Evolutionary conservation across 176 grass and related monocot species (phyloP).

Genomic region (Oryza rufipogon): DNA sequence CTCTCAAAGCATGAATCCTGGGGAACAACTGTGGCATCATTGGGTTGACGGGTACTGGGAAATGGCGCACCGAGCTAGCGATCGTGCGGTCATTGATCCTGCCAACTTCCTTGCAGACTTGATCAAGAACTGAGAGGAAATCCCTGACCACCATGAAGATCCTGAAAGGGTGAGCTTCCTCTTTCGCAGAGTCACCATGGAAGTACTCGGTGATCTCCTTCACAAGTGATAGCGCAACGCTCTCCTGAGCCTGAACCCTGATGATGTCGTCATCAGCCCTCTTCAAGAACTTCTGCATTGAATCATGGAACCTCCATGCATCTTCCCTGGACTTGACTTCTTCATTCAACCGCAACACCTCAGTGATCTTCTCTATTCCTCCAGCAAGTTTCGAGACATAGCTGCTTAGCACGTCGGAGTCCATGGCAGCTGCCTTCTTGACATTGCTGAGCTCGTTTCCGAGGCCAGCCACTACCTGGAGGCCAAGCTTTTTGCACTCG

Average conservation of each 20-base stretch:
- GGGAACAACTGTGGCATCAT: slow-evolving; percentile 82
- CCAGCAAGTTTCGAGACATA: slow-evolving; percentile 84
- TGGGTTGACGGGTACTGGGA: slow-evolving; percentile 86
- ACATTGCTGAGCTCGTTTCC: slow-evolving; percentile 80
- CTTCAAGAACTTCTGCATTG: slow-evolving; percentile 79
- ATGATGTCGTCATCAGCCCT: slow-evolving; percentile 83
- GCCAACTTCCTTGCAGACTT: slow-evolving; percentile 89
- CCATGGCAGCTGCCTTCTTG: slow-evolving; percentile 95
- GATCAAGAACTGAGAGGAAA: slow-evolving; percentile 74
- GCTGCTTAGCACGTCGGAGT: slow-evolving; percentile 87
- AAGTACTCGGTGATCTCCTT: slow-evolving; percentile 99
- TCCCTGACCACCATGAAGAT: slow-evolving; percentile 98
- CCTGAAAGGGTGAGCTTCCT: slow-evolving; percentile 96
- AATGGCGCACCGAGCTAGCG: slow-evolving; percentile 71
- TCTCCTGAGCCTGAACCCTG: slow-evolving; percentile 85
- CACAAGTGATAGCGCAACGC: slow-evolving; percentile 81
- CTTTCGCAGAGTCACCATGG: slow-evolving; percentile 79
- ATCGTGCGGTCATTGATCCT: slow-evolving; percentile 74
- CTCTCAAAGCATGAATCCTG: slow-evolving; percentile 63
- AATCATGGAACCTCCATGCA: slow-evolving; percentile 61
- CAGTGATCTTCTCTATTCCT: slow-evolving; percentile 85
- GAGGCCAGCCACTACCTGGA: slow-evolving; percentile 74
- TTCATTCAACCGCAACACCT: slow-evolving; percentile 69
- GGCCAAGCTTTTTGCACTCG: slow-evolving; percentile 81
- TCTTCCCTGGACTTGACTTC: slow-evolving; percentile 42